Base-by-base conservation (phyloP, 768 basidiomycete genomes). In the Suillus weaverae region DNA sequence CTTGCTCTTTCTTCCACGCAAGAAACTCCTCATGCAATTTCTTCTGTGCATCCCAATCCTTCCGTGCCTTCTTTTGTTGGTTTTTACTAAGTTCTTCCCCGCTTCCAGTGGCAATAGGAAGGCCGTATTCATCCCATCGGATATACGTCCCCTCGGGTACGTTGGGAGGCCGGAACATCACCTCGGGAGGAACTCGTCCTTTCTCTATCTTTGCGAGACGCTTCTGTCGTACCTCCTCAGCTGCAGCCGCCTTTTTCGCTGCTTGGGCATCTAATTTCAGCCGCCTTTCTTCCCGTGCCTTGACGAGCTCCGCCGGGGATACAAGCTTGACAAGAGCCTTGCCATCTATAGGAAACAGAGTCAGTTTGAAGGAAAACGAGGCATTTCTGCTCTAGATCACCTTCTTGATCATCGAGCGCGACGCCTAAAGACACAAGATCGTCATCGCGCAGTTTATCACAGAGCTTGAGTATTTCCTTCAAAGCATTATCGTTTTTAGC, bases 391-490 rank as follows among this genome's bases (percentile, higher is more conserved):
- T 59, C 39, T 36, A 39, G 75, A 80, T 60, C 67, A 89, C 95
- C 95, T 82, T 96, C 94, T 79, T 95, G 94, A 80, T 99, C 97
- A 74, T 99, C 97, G 39, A 99, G 81, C 9, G 95, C 95, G 7
- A 99, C 94, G 9, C 97, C 97, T 59, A 99, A 81, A n/a, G 95
- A 90, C 50, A 96, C 89, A 50, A 98, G 80, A 72, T 97, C 96
- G 39, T 85, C 81, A 73, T 99, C 97, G 18, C 97, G 87, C 65
- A 99, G 84, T 68, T 86, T 88, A 79, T 99, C 97, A 71, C 89
- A 95, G 30, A 97, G 85, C 26, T 86, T 83, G 55, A 99, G 80
- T 67, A 98, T 92, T 66, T 96, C 92, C 73, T 88, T 88, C 44
- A 90, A 76, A 3, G 91, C 84, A 22, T 82, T 78, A 11, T 89